These are phyloP conservation scores for Serendipita vermifera DNA, from an alignment of 768 basidiomycete species.

Conservation along the genomic window DNA sequence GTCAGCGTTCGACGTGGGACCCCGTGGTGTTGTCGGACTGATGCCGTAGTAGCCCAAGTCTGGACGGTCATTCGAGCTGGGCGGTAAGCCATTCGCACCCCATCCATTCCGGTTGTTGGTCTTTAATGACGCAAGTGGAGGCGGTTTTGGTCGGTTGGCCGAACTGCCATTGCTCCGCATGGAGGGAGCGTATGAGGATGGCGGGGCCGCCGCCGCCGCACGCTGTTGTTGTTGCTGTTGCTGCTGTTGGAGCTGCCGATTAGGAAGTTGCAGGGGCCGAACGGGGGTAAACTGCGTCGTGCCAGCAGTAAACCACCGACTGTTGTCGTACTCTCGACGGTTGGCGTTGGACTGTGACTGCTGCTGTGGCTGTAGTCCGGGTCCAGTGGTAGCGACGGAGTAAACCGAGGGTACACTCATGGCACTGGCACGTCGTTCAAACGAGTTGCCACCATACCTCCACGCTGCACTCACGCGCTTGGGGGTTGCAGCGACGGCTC, in stretches of 20 bases:
- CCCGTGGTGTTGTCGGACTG: too few relatives aligned
- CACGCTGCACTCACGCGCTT: too few relatives aligned
- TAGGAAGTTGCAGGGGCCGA: neutral
- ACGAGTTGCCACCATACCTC: too few relatives aligned
- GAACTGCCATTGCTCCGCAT: neutral
- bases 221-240: neutral
- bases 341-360: neutral
- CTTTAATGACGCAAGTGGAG: too few relatives aligned
- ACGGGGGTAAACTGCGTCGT: neutral
- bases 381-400: constrained; percentile 3
- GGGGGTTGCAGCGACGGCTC: too few relatives aligned
- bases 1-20: too few relatives aligned
- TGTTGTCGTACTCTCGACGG: neutral
- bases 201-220: neutral
- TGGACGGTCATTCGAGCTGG: too few relatives aligned
- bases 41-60: too few relatives aligned
- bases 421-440: neutral
- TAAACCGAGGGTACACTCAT: neutral
- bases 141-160: too few relatives aligned
- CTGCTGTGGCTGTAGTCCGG: neutral
- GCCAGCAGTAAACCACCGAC: neutral
- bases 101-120: too few relatives aligned
- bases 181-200: neutral
- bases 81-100: too few relatives aligned
- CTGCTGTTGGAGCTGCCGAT: neutral